Conservation (phyloP, 441 rosid species). For the Omphalea diandra region DNA sequence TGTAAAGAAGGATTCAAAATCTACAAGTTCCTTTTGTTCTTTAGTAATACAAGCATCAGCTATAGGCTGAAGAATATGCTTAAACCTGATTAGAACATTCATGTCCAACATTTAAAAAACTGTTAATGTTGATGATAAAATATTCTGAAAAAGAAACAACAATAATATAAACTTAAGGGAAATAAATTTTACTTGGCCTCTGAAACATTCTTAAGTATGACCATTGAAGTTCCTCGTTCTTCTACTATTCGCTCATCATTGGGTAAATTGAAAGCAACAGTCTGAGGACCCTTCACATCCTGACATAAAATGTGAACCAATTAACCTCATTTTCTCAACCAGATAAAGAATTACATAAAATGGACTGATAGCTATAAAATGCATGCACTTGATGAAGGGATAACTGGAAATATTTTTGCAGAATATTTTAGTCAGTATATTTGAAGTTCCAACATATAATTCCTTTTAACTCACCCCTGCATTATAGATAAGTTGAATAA, state of each 20-base stretch:
- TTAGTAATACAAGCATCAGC: constrained; percentile 63
- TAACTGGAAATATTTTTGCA: neutral
- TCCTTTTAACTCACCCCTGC: constrained; percentile 75
- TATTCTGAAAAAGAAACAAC: constrained; percentile 16
- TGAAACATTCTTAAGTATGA: constrained; percentile 86
- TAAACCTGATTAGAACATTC: constrained; percentile 54
- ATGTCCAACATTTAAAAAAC: constrained; percentile 9
- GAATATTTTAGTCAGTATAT: neutral
- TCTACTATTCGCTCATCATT: constrained; percentile 92
- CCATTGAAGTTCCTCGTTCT: constrained; percentile 98
- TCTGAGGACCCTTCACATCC: constrained; percentile 98
- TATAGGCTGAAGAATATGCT: constrained; percentile 82
- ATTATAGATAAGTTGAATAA: constrained; percentile 75
- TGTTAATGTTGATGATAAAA: constrained; percentile 7
- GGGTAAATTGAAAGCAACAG: constrained; percentile 95
- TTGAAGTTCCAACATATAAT: constrained; percentile 1
- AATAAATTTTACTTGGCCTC: constrained; percentile 72
- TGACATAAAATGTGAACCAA: constrained; percentile 33
- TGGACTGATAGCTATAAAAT: neutral
- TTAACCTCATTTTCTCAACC: constrained; percentile 13
- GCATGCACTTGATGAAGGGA: neutral
- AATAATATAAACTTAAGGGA: constrained; percentile 22
- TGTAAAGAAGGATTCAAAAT: constrained; percentile 95
- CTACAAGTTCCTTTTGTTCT: constrained; percentile 77
- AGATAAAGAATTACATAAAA: constrained; percentile 6